Evolutionary conservation across 2,329 filamentous ascomycete species (phyloP), one percentile per base, ranked within the genome.

Genomic region (Ascochyta koolunga): DNA sequence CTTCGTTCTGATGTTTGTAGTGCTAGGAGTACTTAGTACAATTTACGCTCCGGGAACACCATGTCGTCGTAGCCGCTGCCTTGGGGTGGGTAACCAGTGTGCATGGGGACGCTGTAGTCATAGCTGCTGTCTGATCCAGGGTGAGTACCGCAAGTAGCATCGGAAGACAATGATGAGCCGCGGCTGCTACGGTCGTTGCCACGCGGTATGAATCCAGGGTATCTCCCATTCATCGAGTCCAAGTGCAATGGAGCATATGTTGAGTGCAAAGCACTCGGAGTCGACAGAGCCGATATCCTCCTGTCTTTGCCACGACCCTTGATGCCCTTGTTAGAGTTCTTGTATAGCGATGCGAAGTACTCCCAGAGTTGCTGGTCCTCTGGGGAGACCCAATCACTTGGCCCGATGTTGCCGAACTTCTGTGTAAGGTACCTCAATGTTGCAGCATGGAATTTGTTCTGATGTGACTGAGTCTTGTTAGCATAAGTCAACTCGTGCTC

Each of bases 311-410:
- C 95, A 39, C 95, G 87, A 10, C 95, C 95, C 77, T 97, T 98
- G 80, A 98, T 97, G 1, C 95, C 95, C 76, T 96, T 96, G 83
- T 98, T 98, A 77, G 89, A 93, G 77, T 98, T 96, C 80, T 96
- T 96, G 82, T 96, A 97, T n/a, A 96, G 81, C 0, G 83, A 83
- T 4, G 87, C 84, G 70, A 98, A 95, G 77, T 96, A 96, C 63
- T 89, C 85, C 80, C 89, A 91, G 44, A 97, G 80, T 55, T 91
- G 88, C 57, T 85, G 87, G 66, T 97, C 91, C 32, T 87, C 82
- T 0, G 83, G 79, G 10, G 79, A 80, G n/a, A 93, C 85, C 5
- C 80, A 78, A 32, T 88, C 84, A n/a, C 80, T 81, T 47, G 87
- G 83, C 31, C 78, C 76, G 52, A 87, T 79, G 32, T 81, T 80